Base-by-base conservation (phyloP, 805 yeast species). In the Wickerhamiella azymoides region DNA sequence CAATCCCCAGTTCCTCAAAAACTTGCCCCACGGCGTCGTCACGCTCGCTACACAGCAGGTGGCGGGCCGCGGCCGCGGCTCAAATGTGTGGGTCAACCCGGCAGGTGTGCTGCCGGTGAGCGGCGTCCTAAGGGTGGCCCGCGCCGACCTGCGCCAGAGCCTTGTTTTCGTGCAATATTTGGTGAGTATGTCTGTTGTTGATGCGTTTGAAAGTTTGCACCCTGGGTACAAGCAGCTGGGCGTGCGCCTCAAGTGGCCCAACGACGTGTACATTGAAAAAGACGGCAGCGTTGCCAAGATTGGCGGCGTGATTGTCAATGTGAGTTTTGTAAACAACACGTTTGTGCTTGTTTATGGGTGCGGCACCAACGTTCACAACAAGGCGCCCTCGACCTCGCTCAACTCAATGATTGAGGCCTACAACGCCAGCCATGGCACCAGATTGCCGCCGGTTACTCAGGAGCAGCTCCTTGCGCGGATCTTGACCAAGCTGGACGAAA, bases 31-130 rank as follows among this genome's bases (percentile, higher is more conserved):
- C 24, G 95, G 95, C 0, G 54, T 65, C 14, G 72, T 78, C 10
- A 67, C 79, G 10, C 71, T 78, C 3, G 96, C 94, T 0, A 79
- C 88, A 1, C 74, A 81, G 2, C 99, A 92, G 61, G 79, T 84
- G 1, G 73, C 85, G 0, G 99, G 98, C 1, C 70, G 89, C 41
- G 99, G 99, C 2, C 74, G 99, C 47, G 94, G 96, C 13, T 93
- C 92, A 1, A 92, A 92, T 53, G 79, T 77, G 2, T 92, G 98
- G 98, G 80, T 92, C 19, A 88, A 84, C 53, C 99, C 99, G 2
- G 71, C 73, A 19, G 99, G 99, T 10, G 93, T 86, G 1, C 64
- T 85, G 61, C 94, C 97, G 0, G 74, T 78, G 6, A 84, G 96
- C 0, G 72, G 77, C 1, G 74, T 84, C 10, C 60, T 84, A 49